Conservation (phyloP, 495 filamentous ascomycete species). For the Aspergillus nanangensis region DNA sequence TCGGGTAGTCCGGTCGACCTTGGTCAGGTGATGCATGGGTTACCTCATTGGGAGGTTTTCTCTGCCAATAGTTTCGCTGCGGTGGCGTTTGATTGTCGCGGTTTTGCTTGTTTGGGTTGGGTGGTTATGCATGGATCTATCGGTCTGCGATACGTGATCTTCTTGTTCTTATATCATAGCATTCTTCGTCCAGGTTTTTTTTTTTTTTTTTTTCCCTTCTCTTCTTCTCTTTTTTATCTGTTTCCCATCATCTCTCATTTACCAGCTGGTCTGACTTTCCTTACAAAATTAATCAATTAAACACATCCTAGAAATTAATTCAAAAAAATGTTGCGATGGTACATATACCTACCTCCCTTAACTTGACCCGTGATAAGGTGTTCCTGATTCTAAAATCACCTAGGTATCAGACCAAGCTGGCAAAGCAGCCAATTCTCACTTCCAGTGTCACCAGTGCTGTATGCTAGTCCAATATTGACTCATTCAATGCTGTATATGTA, state of each 20-base stretch:
- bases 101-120: slow-evolving; percentile 17
- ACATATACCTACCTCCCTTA: slow-evolving; percentile 6
- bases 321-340: slow-evolving; percentile 44
- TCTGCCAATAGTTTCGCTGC: slow-evolving; percentile 11
- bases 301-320: not conserved
- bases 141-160: slow-evolving; percentile 8
- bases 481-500: not conserved
- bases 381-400: too few relatives aligned
- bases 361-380: slow-evolving; percentile 6
- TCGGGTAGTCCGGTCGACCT: slow-evolving; percentile 10
- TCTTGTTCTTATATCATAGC: slow-evolving; percentile 9
- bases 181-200: not conserved
- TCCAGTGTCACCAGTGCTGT: slow-evolving; percentile 81
- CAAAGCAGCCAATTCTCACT: slow-evolving; percentile 77
- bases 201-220: not conserved
- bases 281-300: too few relatives aligned
- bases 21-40: slow-evolving; percentile 15
- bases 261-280: too few relatives aligned
- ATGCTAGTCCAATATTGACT: slow-evolving; percentile 20
- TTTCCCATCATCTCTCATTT: too few relatives aligned
- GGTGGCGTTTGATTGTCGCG: slow-evolving; percentile 11
- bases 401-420: slow-evolving; percentile 88
- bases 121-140: slow-evolving; percentile 13
- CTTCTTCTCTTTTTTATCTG: slow-evolving; percentile 1
- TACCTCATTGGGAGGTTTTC: slow-evolving; percentile 10